Conservation (phyloP, 176 grass and related monocot species). For the Eragrostis curvula region DNA sequence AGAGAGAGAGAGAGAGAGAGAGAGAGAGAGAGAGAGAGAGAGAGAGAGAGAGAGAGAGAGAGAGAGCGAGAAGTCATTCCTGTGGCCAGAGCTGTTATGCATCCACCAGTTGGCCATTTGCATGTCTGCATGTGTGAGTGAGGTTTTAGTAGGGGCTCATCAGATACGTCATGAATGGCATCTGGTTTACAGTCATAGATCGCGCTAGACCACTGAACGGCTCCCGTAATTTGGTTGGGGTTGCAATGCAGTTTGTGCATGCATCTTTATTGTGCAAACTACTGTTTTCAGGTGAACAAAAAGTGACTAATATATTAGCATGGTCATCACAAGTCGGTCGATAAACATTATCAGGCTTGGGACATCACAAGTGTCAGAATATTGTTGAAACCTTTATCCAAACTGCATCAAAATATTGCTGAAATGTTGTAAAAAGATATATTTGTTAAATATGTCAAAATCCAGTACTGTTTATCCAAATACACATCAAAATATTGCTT, state of each 20-base stretch:
- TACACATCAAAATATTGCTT: too few relatives aligned
- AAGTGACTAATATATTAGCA: background rate
- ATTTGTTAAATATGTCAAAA: too few relatives aligned
- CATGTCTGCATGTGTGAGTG: background rate
- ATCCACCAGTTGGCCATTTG: slow-evolving; percentile 4
- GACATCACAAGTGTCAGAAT: too few relatives aligned
- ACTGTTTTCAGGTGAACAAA: slow-evolving; percentile 8
- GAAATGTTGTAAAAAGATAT: too few relatives aligned
- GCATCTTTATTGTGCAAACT: background rate
- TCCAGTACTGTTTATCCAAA: too few relatives aligned
- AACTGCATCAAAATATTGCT: too few relatives aligned
- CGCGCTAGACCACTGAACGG: slow-evolving; percentile 8
- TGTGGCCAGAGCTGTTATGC: background rate
- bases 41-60: too few relatives aligned
- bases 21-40: too few relatives aligned
- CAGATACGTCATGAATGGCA: background rate
- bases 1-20: too few relatives aligned
- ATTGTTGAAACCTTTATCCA: too few relatives aligned
- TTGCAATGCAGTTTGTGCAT: background rate
- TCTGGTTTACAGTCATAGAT: background rate
- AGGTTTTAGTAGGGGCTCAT: background rate
- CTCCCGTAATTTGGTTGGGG: background rate
- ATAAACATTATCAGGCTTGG: too few relatives aligned
- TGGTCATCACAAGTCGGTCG: background rate
- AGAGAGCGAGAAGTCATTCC: too few relatives aligned